These are phyloP conservation scores for Hypoxylon sp. DNA, from an alignment of 2,329 filamentous ascomycete genomes.

Conservation along the genomic window DNA sequence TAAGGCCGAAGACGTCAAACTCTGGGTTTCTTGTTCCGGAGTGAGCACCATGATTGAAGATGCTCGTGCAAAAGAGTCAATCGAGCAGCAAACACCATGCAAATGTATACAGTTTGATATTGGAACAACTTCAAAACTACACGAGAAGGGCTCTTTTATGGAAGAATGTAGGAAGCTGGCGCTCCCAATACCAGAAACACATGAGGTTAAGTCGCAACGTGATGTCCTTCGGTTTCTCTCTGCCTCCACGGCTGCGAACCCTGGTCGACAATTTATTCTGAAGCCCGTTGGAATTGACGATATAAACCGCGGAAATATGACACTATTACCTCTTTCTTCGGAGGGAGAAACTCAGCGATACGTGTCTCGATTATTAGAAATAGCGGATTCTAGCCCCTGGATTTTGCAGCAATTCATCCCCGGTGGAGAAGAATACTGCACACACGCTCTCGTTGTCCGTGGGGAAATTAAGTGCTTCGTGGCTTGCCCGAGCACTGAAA, in stretches of 20 bases:
- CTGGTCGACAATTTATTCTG: conserved; percentile 70
- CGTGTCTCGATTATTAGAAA: conserved; percentile 65
- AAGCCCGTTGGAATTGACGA: conserved; percentile 77
- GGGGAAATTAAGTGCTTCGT: conserved; percentile 77
- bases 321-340: conserved; percentile 71
- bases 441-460: conserved; percentile 76
- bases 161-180: conserved; percentile 68
- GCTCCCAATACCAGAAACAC: conserved; percentile 67
- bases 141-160: conserved; percentile 77
- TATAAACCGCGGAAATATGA: conserved; percentile 72
- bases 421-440: conserved; percentile 76
- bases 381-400: conserved; percentile 71
- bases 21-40: conserved; percentile 84
- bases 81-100: conserved; percentile 72
- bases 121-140: conserved; percentile 69
- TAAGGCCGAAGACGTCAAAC: conserved; percentile 71
- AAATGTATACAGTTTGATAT: conserved; percentile 75
- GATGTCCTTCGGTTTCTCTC: conserved; percentile 69
- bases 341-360: conserved; percentile 68
- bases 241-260: conserved; percentile 40
- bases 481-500: conserved; percentile 73
- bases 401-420: conserved; percentile 78
- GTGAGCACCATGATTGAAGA: conserved; percentile 77
- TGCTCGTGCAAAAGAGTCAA: conserved; percentile 72
- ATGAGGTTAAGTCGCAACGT: conserved; percentile 67